These are phyloP conservation scores for Lactarius sp. DNA, from an alignment of 768 basidiomycete species.

Conservation along the genomic window DNA sequence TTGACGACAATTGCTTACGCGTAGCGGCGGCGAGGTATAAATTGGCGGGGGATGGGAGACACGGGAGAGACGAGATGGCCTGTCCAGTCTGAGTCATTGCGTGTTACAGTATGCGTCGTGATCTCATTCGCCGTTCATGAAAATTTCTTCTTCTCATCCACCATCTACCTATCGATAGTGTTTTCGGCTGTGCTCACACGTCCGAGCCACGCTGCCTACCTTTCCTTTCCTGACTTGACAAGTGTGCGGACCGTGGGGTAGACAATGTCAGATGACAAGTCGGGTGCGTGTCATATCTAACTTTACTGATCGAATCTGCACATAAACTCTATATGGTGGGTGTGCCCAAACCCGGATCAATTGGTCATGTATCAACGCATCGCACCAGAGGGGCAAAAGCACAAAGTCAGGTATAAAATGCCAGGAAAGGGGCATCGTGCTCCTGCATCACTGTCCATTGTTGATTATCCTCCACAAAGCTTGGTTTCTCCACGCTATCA, in stretches of 20 bases:
- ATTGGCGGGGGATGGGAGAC: not conserved
- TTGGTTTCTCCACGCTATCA: too few relatives aligned
- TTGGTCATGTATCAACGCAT: too few relatives aligned
- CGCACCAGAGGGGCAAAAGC: too few relatives aligned
- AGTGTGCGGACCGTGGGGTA: too few relatives aligned
- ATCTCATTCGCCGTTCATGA: not conserved
- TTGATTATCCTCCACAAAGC: too few relatives aligned
- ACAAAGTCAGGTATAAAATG: not conserved
- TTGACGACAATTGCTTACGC: not conserved
- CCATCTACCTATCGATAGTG: not conserved
- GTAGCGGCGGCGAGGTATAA: not conserved
- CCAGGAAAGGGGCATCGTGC: too few relatives aligned
- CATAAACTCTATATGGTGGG: not conserved
- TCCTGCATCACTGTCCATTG: too few relatives aligned
- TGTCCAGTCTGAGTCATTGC: too few relatives aligned
- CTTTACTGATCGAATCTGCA: not conserved
- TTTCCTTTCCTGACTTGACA: too few relatives aligned
- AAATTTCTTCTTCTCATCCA: not conserved
- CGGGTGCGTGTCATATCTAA: not conserved
- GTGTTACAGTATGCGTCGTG: not conserved
- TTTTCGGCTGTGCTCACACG: not conserved
- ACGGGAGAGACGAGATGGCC: not conserved
- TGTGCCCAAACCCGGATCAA: not conserved
- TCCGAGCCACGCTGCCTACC: not conserved
- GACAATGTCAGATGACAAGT: too few relatives aligned